A percentile compares a stretch with the other conserved stretches of the same genome.
phyloP scores from a whole-genome alignment of 2,329 filamentous ascomycete genomes.

The Trichoderma asperellum region DNA sequence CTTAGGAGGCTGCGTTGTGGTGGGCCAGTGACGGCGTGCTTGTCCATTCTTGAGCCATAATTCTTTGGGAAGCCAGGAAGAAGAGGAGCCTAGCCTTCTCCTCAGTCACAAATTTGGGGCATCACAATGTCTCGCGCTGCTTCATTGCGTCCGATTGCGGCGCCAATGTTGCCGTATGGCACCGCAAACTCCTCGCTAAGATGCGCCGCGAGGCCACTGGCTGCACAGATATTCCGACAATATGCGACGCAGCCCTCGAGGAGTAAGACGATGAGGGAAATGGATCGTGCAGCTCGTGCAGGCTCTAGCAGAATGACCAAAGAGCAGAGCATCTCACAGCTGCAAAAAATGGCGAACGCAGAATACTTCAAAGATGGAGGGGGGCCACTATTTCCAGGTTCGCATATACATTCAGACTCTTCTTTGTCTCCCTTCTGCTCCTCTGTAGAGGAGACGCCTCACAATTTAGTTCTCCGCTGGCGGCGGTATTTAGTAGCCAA shows the following conservation, averaged over 20 bases:
- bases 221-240: conserved; percentile 34
- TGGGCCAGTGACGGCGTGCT: neutral
- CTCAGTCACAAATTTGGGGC: neutral
- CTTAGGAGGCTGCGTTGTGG: conserved; percentile 2
- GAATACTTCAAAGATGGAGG: conserved; percentile 43
- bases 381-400: conserved; percentile 44
- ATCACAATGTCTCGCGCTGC: conserved; percentile 30
- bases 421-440: neutral
- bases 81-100: neutral
- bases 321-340: conserved; percentile 39
- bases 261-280: conserved; percentile 38
- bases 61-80: neutral
- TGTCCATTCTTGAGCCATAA: neutral
- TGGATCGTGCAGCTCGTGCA: conserved; percentile 35
- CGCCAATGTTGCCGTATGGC: conserved; percentile 33
- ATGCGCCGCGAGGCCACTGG: conserved; percentile 33
- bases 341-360: conserved; percentile 39
- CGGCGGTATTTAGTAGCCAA: neutral
- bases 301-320: conserved; percentile 35
- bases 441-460: too few relatives aligned
- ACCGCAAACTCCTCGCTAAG: conserved; percentile 30
- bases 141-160: conserved; percentile 19
- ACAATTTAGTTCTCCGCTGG: neutral
- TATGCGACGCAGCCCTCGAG: conserved; percentile 37
- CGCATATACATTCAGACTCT: neutral